Base-by-base conservation (phyloP, 176 grass and related monocot genomes). In the Miscanthus lutarioriparius region DNA sequence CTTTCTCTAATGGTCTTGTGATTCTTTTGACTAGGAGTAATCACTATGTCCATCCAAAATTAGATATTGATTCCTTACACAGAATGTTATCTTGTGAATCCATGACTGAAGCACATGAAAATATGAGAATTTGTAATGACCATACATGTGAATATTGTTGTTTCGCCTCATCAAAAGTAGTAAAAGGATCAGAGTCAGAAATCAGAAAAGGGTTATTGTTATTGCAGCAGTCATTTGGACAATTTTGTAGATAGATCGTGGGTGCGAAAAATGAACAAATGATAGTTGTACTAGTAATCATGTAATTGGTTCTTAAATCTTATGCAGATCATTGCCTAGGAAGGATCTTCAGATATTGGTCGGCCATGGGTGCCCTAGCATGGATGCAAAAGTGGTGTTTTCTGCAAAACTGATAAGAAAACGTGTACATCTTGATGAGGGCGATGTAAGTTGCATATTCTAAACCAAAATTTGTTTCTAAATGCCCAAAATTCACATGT, bases 381-480 rank as follows among this genome's bases (percentile, higher is more conserved):
- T 92, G 93, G 87, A 93, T 62, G 82, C 83, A 22, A 98, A 91
- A 85, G 92, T 90, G 22, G 82, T 98, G 66, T 98, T 98, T 86
- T 98, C 96, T 58, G 92, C 96, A 56, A 98, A 98, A 81, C 67
- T 98, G 45, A 91, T 95, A 84, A 90, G 93, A 77, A 98, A 98
- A 85, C 85, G 90, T 56, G 96, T 98, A 23, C 93, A 98, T 79
- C 89, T 98, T 82, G 92, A 98, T 62, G 96, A 98, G 86, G 96
- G 96, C 56, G 96, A 98, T 87, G 96, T 98, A 93, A 89, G 89
- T 85, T 71, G 23, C 64, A 78, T 68, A 44, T 78, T 78, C 67
- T 84, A 48, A 74, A 72, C 48, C 30, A 65, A 72, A 85, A 8
- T 77, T 81, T 72, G 58, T 66, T 74, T 26, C 67, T 61, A 2